Evolutionary conservation across 345 rosid genomes (phyloP).

Genomic region (Salix brachista): DNA sequence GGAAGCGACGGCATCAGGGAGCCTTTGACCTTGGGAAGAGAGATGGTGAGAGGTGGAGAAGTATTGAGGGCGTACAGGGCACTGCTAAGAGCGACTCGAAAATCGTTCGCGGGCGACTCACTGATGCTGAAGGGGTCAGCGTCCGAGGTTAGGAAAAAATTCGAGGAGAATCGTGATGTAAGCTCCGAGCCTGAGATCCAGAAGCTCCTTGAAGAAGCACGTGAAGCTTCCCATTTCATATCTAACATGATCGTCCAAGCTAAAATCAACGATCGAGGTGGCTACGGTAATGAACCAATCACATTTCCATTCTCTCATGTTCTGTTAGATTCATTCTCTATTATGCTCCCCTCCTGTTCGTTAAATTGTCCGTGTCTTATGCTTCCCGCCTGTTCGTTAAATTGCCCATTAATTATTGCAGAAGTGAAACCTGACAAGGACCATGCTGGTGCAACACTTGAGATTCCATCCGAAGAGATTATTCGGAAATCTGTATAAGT

Average conservation of each 20-base stretch:
- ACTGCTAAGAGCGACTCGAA: slow-evolving; percentile 63
- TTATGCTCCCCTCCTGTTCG: slow-evolving; percentile 13
- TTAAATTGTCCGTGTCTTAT: not conserved
- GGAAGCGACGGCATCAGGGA: not conserved
- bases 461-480: slow-evolving; percentile 72
- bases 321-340: no score
- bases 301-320: not conserved
- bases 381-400: no score
- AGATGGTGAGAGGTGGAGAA: slow-evolving; percentile 13
- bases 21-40: not conserved
- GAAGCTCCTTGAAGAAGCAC: slow-evolving; percentile 74
- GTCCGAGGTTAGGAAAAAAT: slow-evolving; percentile 36
- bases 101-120: slow-evolving; percentile 58
- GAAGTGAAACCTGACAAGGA: slow-evolving; percentile 73
- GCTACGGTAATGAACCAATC: slow-evolving; percentile 46
- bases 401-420: slow-evolving; percentile 22
- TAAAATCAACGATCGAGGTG: slow-evolving; percentile 79
- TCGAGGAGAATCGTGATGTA: slow-evolving; percentile 73
- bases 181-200: slow-evolving; percentile 56
- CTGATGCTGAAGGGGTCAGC: slow-evolving; percentile 73
- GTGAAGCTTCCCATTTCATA: slow-evolving; percentile 71
- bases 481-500: slow-evolving; percentile 39
- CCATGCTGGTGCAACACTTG: slow-evolving; percentile 83
- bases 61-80: slow-evolving; percentile 53
- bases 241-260: slow-evolving; percentile 95